Evolutionary conservation across 2,329 filamentous ascomycete genomes (phyloP).

Genomic region (Fragosphaeria purpurea): DNA sequence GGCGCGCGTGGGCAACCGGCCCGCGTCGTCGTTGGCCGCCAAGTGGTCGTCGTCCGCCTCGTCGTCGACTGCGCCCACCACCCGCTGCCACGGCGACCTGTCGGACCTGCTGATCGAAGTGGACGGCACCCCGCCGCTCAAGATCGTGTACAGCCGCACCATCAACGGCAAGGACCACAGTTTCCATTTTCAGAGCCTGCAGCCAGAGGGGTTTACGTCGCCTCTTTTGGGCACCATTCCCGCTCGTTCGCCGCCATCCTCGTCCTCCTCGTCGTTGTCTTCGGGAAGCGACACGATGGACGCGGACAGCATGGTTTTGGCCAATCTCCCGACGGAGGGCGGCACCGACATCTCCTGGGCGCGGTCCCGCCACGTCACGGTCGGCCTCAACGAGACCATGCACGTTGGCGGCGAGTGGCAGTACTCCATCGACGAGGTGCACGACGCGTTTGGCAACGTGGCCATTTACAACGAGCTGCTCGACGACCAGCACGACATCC

Average conservation of each 20-base stretch:
- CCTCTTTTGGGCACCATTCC: slow-evolving; percentile 52
- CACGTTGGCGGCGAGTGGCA: slow-evolving; percentile 69
- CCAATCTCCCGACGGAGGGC: slow-evolving; percentile 43
- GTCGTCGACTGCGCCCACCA: slow-evolving; percentile 24
- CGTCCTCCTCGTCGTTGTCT: neutral
- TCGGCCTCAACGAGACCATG: slow-evolving; percentile 86
- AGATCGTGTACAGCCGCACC: slow-evolving; percentile 82
- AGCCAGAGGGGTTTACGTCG: slow-evolving; percentile 76
- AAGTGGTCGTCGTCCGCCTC: slow-evolving; percentile 44
- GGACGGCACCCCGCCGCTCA: slow-evolving; percentile 78
- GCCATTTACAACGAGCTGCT: slow-evolving; percentile 59
- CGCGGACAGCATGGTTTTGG: neutral
- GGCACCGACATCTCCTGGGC: slow-evolving; percentile 73
- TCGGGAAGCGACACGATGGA: neutral
- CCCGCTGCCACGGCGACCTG: slow-evolving; percentile 73
- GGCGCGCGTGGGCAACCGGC: slow-evolving; percentile 50
- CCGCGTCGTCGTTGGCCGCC: slow-evolving; percentile 27
- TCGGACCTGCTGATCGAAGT: slow-evolving; percentile 79
- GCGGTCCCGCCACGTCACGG: slow-evolving; percentile 59
- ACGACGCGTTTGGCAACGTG: slow-evolving; percentile 81
- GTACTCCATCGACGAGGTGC: slow-evolving; percentile 85
- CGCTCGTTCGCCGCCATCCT: slow-evolving; percentile 33
- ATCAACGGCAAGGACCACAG: slow-evolving; percentile 76
- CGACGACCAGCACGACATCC: slow-evolving; percentile 56
- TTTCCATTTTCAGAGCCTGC: slow-evolving; percentile 86